phyloP scores from a whole-genome alignment of 2,329 filamentous ascomycete genomes.

The Bipolaris cookei region DNA sequence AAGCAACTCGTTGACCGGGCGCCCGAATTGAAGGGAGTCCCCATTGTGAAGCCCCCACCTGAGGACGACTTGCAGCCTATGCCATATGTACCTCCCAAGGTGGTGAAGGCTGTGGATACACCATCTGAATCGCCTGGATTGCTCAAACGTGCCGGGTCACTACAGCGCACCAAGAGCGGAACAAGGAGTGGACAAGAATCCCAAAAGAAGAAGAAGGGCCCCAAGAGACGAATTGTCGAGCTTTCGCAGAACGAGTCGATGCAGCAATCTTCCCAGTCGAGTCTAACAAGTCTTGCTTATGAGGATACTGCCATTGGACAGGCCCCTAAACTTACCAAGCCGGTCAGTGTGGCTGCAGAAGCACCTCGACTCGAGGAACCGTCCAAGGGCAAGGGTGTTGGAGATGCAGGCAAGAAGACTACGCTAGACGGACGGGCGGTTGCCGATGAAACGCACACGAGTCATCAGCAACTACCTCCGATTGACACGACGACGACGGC shows the following conservation, averaged over 20 bases:
- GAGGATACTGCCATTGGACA: constrained; percentile 28
- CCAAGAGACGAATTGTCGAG: constrained; percentile 64
- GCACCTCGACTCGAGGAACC: constrained; percentile 40
- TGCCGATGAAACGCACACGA: constrained; percentile 30
- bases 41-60: constrained; percentile 73
- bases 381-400: constrained; percentile 24
- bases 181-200: constrained; percentile 52
- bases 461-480: constrained; percentile 39
- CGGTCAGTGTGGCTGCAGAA: constrained; percentile 21
- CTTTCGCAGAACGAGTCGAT: constrained; percentile 57
- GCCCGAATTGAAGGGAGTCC: constrained; percentile 75
- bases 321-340: constrained; percentile 26
- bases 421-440: constrained; percentile 29
- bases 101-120: constrained; percentile 36
- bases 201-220: constrained; percentile 64
- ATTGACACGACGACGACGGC: constrained; percentile 39
- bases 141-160: constrained; percentile 35
- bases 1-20: constrained; percentile 83
- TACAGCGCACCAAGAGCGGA: constrained; percentile 46
- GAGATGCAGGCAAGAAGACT: constrained; percentile 42
- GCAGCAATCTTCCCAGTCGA: constrained; percentile 37
- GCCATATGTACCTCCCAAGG: constrained; percentile 66
- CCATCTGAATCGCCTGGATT: constrained; percentile 23
- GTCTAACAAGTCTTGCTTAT: constrained; percentile 39
- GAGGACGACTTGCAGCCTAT: constrained; percentile 65